A percentile compares a stretch with the other conserved stretches of the same genome.
phyloP scores from a whole-genome alignment of 495 filamentous ascomycete species.

The Hyaloscypha bicolor region DNA sequence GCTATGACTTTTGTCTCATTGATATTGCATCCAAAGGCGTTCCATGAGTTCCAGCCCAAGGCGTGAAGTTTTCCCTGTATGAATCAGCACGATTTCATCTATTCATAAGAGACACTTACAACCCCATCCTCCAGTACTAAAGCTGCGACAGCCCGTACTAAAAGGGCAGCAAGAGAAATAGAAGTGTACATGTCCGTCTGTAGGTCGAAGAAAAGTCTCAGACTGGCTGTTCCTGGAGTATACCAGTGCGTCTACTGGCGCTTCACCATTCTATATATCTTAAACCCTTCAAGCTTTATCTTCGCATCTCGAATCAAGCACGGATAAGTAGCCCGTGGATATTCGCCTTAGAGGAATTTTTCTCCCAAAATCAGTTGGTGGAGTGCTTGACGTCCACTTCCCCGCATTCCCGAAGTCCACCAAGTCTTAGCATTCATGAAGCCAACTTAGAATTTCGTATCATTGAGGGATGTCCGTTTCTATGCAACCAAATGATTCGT shows the following conservation, averaged over 20 bases:
- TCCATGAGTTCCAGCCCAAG: conserved; percentile 47
- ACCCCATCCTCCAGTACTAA: not conserved
- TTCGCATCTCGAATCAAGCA: not conserved
- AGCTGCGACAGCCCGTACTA: not conserved
- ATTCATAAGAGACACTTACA: not conserved
- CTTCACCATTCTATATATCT: not conserved
- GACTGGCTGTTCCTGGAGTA: not conserved
- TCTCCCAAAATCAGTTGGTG: too few relatives aligned
- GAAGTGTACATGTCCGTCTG: not conserved
- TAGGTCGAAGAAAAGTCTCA: not conserved
- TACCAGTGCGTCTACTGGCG: not conserved
- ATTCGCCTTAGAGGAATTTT: too few relatives aligned
- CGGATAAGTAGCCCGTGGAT: too few relatives aligned
- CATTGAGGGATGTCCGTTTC: too few relatives aligned
- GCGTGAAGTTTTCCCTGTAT: conserved; percentile 25
- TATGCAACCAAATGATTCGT: too few relatives aligned
- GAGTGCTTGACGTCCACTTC: too few relatives aligned
- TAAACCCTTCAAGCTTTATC: not conserved
- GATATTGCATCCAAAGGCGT: conserved; percentile 54
- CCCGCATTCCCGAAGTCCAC: too few relatives aligned
- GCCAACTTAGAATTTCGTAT: too few relatives aligned
- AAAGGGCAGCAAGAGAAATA: not conserved
- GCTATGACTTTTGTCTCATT: conserved; percentile 48
- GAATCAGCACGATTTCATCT: not conserved
- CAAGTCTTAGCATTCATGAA: too few relatives aligned